Percentiles rank a stretch among this genome's conserved stretches.
Evolutionary conservation across 345 rosid species (phyloP).

Genomic region (Limnanthes douglasii): DNA sequence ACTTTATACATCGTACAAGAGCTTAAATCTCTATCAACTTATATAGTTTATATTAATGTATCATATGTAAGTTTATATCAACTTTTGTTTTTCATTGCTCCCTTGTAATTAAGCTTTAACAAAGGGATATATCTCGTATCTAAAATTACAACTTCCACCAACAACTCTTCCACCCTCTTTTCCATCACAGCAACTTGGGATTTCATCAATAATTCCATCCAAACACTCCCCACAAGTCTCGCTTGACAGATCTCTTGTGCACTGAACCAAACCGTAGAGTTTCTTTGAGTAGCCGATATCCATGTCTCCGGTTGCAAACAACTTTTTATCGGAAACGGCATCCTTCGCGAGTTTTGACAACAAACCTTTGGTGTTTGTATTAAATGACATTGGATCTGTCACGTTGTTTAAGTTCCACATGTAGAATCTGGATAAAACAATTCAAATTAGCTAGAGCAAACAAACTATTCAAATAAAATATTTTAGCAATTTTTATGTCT

Average conservation of each 20-base stretch:
- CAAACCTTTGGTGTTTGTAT: slow-evolving; percentile 25
- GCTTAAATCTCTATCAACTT: too few relatives aligned
- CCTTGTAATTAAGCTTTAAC: too few relatives aligned
- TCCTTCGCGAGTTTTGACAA: slow-evolving; percentile 16
- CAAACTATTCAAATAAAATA: too few relatives aligned
- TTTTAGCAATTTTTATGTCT: too few relatives aligned
- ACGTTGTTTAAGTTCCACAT: slow-evolving; percentile 21
- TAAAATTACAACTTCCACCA: slow-evolving; percentile 42
- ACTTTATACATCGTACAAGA: too few relatives aligned
- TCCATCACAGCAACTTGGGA: slow-evolving; percentile 47
- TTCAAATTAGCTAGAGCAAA: too few relatives aligned
- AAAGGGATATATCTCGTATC: slow-evolving; percentile 56
- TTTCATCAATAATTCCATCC: slow-evolving; percentile 23
- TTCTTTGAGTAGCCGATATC: slow-evolving; percentile 9
- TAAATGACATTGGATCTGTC: slow-evolving; percentile 22
- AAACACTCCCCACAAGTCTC: slow-evolving; percentile 35
- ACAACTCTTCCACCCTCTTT: slow-evolving; percentile 52
- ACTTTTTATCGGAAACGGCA: slow-evolving; percentile 12
- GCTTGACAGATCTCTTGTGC: slow-evolving; percentile 41
- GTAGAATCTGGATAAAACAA: too few relatives aligned
- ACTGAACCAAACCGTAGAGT: slow-evolving; percentile 47
- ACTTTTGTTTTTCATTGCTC: too few relatives aligned
- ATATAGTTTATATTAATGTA: too few relatives aligned
- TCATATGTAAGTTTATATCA: too few relatives aligned
- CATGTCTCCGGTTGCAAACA: slow-evolving; percentile 31